Evolutionary conservation across 2,329 filamentous ascomycete species (phyloP).

Genomic region (Apiospora sp.): DNA sequence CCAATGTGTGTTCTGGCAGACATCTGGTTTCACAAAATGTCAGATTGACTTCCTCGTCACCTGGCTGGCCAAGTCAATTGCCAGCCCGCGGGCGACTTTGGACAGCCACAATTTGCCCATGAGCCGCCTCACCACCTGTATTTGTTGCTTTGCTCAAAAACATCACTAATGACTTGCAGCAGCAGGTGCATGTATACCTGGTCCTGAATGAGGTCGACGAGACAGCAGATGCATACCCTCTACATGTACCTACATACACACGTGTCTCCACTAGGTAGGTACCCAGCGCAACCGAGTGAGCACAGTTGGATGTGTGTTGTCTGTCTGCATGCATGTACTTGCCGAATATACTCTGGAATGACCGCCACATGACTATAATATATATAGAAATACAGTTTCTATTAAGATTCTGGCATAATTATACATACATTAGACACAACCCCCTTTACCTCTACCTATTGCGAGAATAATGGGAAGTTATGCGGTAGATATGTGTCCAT

Average conservation of each 20-base stretch:
- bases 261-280: constrained; percentile 18
- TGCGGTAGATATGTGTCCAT: neutral
- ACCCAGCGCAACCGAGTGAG: constrained; percentile 8
- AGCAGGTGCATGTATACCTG: constrained; percentile 1
- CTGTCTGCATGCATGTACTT: neutral
- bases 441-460: neutral
- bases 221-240: neutral
- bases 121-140: neutral
- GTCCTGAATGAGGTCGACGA: neutral
- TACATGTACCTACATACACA: neutral
- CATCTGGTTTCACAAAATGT: neutral
- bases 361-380: neutral
- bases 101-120: neutral
- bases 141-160: neutral
- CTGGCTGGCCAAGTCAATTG: constrained; percentile 7
- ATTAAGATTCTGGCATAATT: neutral
- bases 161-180: neutral
- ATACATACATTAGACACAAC: neutral
- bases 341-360: neutral
- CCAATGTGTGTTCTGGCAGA: neutral
- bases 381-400: neutral
- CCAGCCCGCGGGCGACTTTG: neutral
- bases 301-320: neutral
- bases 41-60: neutral
- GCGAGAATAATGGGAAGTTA: neutral